Base-by-base conservation (phyloP, 768 basidiomycete species). In the Russula ochroleuca region DNA sequence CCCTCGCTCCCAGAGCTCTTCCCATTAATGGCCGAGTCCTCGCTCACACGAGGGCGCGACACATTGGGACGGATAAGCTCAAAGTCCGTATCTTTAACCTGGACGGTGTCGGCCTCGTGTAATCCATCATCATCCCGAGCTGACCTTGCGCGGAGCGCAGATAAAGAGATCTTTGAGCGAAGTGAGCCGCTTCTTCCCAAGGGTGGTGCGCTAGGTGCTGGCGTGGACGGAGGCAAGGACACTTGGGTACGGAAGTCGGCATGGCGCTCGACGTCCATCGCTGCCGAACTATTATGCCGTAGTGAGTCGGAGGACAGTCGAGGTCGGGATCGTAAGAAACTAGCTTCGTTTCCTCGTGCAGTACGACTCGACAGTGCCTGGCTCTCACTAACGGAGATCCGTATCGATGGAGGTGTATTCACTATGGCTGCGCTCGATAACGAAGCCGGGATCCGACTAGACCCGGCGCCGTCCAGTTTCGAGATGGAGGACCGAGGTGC, bases 31-130 rank as follows among this genome's bases (percentile, higher is more conserved):
- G 63, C 61, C 4, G 84, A 84, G 55, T 88, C 87, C 59, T 85
- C 84, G 69, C 83, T 85, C 13, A 75, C 73, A 37, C 82, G 38
- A 25, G 79, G 67, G 25, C 76, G 76, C 0, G 81, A 74, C 13
- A 87, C 65, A n/a, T 75, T 78, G 0, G 90, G 90, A 25, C 82
- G 78, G 38, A 92, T 79, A 15, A 92, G 81, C 74, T 91, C 87
- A 67, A 93, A 92, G 67, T 92, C 90, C 79, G 85, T 86, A 70
- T 92, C 87, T 70, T 88, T 77, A 9, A 92, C 86, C 60, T 92
- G 90, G 6, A 91, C 79, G 1, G 82, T 83, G 67, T 88, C 69
- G 11, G 59, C 59, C 17, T 70, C 72, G 9, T 72, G 70, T 7
- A 57, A 61, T 7, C 73, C 71, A 2, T 25, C 75, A 72, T 77